These are phyloP conservation scores for Leccinum obscurum DNA, from an alignment of 768 basidiomycete genomes.

Conservation along the genomic window DNA sequence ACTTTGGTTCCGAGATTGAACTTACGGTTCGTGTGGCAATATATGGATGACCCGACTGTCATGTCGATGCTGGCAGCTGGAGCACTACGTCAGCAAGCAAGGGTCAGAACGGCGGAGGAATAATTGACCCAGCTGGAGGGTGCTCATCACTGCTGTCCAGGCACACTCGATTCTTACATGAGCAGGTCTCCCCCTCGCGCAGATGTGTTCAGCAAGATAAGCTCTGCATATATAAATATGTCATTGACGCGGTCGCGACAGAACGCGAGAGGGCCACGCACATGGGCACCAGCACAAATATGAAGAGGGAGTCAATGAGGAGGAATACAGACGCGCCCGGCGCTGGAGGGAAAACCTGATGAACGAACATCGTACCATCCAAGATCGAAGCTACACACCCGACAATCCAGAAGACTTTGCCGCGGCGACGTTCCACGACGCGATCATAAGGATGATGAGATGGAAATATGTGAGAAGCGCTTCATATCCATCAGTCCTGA, in stretches of 20 bases:
- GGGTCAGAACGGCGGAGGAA: neutral
- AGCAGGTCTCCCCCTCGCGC: constrained; percentile 39
- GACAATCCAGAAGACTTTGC: constrained; percentile 35
- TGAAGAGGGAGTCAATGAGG: constrained; percentile 44
- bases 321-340: constrained; percentile 50
- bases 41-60: constrained; percentile 42
- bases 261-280: constrained; percentile 21
- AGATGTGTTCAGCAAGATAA: constrained; percentile 37
- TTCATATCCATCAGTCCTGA: constrained; percentile 12
- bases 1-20: neutral
- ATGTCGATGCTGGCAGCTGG: constrained; percentile 50
- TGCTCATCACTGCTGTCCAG: constrained; percentile 52
- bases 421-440: constrained; percentile 55
- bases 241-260: neutral
- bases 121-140: constrained; percentile 43
- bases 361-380: neutral
- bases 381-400: constrained; percentile 32
- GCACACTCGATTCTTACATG: constrained; percentile 52
- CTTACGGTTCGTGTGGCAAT: constrained; percentile 40
- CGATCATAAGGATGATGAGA: constrained; percentile 52
- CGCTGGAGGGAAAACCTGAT: constrained; percentile 30
- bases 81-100: neutral
- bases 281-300: constrained; percentile 33
- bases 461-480: constrained; percentile 50
- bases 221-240: constrained; percentile 19